Evolutionary conservation across 805 yeast species (phyloP).

Genomic region (Metschnikowia corniflorae): DNA sequence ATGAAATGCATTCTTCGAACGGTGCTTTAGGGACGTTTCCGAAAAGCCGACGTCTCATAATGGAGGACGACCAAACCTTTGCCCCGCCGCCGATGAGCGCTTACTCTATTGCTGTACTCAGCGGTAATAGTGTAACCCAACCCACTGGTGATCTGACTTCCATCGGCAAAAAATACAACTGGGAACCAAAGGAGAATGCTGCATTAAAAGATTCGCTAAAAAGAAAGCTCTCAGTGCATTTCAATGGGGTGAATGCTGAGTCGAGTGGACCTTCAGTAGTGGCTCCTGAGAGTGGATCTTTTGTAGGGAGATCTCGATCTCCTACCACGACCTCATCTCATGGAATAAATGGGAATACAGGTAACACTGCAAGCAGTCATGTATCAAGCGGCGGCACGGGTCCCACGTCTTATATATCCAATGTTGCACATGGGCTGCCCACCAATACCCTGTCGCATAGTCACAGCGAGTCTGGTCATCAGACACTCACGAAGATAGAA

Average conservation of each 20-base stretch:
- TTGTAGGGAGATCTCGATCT: no score
- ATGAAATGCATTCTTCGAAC: slow-evolving; percentile 12
- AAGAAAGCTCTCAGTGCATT: slow-evolving; percentile 34
- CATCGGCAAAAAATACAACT: neutral
- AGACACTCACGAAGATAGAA: no score
- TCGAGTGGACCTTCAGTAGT: no score
- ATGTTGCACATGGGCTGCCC: no score
- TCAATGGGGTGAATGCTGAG: slow-evolving; percentile 6
- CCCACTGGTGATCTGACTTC: neutral
- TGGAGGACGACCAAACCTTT: slow-evolving; percentile 49
- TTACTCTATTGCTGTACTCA: slow-evolving; percentile 52
- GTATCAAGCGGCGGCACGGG: neutral
- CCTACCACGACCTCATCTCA: no score
- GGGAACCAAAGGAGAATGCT: slow-evolving; percentile 15
- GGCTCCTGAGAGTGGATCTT: no score
- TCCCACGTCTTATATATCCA: neutral
- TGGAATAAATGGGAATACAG: neutral
- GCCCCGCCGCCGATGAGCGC: slow-evolving; percentile 60
- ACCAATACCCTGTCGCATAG: no score
- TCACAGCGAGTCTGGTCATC: no score
- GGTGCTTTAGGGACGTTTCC: slow-evolving; percentile 5
- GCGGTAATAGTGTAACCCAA: slow-evolving; percentile 11
- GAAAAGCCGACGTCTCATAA: slow-evolving; percentile 1
- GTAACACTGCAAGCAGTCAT: no score
- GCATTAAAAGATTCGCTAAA: slow-evolving; percentile 19